These are phyloP conservation scores for Fusarium compactum DNA, from an alignment of 2,329 filamentous ascomycete species.

Conservation along the genomic window DNA sequence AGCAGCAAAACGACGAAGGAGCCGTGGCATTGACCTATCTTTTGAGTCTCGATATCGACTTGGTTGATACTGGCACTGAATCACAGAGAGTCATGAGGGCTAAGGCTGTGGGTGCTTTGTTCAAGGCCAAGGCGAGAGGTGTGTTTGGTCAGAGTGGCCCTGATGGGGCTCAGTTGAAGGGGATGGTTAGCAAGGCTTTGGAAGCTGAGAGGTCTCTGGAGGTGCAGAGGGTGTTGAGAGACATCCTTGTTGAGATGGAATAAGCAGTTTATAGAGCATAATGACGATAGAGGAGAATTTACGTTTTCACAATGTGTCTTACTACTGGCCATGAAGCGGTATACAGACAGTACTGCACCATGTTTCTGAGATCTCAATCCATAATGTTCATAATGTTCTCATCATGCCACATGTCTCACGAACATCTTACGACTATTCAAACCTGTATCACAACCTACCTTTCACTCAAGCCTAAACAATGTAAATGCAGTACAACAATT, in stretches of 20 bases:
- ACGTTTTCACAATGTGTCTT: background rate
- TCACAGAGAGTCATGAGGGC: constrained; percentile 62
- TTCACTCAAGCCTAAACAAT: background rate
- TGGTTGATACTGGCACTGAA: constrained; percentile 63
- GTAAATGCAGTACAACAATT: constrained; percentile 15
- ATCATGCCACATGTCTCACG: background rate
- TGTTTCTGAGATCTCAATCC: background rate
- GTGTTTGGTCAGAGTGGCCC: constrained; percentile 54
- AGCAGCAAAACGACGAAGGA: constrained; percentile 35
- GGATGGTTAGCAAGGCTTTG: constrained; percentile 52
- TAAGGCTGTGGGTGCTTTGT: constrained; percentile 58
- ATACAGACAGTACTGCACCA: too few relatives aligned
- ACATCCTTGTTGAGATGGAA: constrained; percentile 51
- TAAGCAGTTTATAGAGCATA: constrained; percentile 1
- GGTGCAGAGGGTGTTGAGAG: constrained; percentile 59
- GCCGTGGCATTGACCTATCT: constrained; percentile 56
- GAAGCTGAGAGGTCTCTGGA: constrained; percentile 59
- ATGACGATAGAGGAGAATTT: background rate
- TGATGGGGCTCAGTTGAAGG: constrained; percentile 48
- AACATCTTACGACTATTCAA: background rate
- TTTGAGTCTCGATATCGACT: constrained; percentile 60
- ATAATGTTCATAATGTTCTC: too few relatives aligned
- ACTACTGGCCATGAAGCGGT: too few relatives aligned
- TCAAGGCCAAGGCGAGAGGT: constrained; percentile 57
- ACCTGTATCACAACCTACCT: background rate